Percentiles rank a stretch among this genome's conserved stretches.
Evolutionary conservation across 129 eudicot genomes (phyloP).

Genomic region (Flaveria ramosissima): DNA sequence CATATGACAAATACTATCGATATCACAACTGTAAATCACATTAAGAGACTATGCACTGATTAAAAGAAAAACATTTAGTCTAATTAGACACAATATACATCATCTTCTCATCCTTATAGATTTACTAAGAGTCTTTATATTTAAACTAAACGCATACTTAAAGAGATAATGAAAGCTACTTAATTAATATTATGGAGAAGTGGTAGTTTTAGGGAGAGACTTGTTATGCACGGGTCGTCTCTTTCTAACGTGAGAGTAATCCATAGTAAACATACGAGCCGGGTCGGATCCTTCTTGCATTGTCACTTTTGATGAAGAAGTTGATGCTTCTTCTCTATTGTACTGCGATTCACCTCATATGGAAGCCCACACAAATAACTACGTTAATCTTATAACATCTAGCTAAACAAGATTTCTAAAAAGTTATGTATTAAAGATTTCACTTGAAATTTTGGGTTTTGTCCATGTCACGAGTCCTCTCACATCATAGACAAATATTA

Average conservation of each 20-base stretch:
- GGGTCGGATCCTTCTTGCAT: slow-evolving; percentile 14
- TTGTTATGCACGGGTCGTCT: slow-evolving; percentile 23
- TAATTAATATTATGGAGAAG: slow-evolving; percentile 5
- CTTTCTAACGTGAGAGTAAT: slow-evolving; percentile 6
- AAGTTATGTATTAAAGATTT: too few species aligned
- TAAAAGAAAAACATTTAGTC: neutral
- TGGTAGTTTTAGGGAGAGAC: slow-evolving; percentile 6
- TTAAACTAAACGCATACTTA: neutral
- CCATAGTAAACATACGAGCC: slow-evolving; percentile 12
- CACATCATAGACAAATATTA: too few species aligned
- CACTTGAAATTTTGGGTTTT: too few species aligned
- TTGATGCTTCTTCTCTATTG: too few species aligned
- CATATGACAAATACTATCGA: too few species aligned
- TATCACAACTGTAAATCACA: too few species aligned
- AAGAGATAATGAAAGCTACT: neutral
- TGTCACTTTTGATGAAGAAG: neutral
- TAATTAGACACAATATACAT: neutral
- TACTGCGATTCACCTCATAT: too few species aligned
- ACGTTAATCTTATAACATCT: too few species aligned
- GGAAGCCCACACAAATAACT: too few species aligned
- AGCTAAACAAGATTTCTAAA: too few species aligned
- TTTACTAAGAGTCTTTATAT: neutral
- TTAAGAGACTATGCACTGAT: neutral
- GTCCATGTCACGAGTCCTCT: too few species aligned
- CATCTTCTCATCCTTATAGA: neutral